Conservation (phyloP, 352 stramenopile species). For the Globisporangium irregulare region DNA sequence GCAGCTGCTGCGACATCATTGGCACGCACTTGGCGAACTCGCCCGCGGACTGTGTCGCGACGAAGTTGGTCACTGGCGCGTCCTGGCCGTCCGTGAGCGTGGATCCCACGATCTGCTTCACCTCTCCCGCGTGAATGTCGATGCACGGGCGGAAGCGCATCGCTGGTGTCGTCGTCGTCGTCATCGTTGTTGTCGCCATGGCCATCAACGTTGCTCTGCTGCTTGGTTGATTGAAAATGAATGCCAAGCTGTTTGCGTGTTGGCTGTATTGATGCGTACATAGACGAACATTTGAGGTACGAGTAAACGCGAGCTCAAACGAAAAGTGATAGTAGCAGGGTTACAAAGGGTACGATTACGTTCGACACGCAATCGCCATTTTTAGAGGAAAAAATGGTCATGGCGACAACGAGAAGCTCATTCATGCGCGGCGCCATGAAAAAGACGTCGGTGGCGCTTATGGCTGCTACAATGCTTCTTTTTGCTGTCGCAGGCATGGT, state of each 20-base stretch:
- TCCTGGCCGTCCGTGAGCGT: constrained; percentile 90
- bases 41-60: constrained; percentile 61
- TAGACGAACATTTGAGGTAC: not conserved
- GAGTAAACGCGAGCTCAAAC: not conserved
- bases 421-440: constrained; percentile 8
- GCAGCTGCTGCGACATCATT: not conserved
- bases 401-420: not conserved
- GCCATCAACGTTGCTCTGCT: not conserved
- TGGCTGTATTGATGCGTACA: not conserved
- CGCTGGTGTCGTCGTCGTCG: not conserved
- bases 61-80: constrained; percentile 91
- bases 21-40: constrained; percentile 70
- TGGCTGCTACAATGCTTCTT: constrained; percentile 6
- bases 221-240: not conserved
- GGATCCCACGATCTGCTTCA: constrained; percentile 99
- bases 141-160: constrained; percentile 99
- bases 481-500: not conserved
- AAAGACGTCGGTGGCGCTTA: constrained; percentile 14
- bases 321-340: not conserved
- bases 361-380: not conserved
- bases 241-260: not conserved
- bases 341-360: not conserved
- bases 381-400: not conserved
- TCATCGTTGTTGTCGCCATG: constrained; percentile 10
- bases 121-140: constrained; percentile 95